Conservation (phyloP, 2,329 filamentous ascomycete species). For the Aschersonia sp. region DNA sequence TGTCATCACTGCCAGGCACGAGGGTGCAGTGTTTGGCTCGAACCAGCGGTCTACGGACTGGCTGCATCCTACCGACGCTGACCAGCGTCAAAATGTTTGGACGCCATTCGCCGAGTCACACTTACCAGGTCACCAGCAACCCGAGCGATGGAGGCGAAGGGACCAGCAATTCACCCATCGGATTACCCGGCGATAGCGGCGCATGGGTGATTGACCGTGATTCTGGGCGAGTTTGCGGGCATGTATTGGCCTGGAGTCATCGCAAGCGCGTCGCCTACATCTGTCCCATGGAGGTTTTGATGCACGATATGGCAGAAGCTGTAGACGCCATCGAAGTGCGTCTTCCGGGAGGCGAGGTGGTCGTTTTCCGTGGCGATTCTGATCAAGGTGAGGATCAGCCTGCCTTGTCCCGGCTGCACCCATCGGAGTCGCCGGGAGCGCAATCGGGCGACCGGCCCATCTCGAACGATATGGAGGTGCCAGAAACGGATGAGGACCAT, state of each 20-base stretch:
- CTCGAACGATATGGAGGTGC: too few relatives aligned
- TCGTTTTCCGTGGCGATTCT: too few relatives aligned
- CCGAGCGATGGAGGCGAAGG: not conserved
- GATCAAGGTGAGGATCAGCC: too few relatives aligned
- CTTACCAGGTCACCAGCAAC: constrained; percentile 36
- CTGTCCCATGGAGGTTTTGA: constrained; percentile 82
- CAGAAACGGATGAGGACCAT: too few relatives aligned
- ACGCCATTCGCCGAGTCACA: constrained; percentile 64
- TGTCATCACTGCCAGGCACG: constrained; percentile 51
- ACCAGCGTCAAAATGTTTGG: constrained; percentile 80
- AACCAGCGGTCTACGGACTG: constrained; percentile 70
- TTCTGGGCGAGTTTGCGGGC: constrained; percentile 70
- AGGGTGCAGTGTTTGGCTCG: constrained; percentile 80
- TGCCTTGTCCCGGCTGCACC: too few relatives aligned
- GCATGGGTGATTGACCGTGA: constrained; percentile 81
- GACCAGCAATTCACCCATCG: constrained; percentile 24
- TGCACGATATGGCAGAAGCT: constrained; percentile 72
- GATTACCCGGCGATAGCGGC: constrained; percentile 77
- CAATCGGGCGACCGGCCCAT: too few relatives aligned
- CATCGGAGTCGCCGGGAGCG: too few relatives aligned
- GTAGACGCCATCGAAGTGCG: constrained; percentile 56
- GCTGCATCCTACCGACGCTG: constrained; percentile 63
- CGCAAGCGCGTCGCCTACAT: constrained; percentile 78
- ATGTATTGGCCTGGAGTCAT: constrained; percentile 78
- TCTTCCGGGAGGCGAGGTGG: constrained; percentile 45